Evolutionary conservation across 2,329 filamentous ascomycete genomes (phyloP), one percentile per base, ranked within the genome.

Genomic region (Trichoderma citrinoviride): DNA sequence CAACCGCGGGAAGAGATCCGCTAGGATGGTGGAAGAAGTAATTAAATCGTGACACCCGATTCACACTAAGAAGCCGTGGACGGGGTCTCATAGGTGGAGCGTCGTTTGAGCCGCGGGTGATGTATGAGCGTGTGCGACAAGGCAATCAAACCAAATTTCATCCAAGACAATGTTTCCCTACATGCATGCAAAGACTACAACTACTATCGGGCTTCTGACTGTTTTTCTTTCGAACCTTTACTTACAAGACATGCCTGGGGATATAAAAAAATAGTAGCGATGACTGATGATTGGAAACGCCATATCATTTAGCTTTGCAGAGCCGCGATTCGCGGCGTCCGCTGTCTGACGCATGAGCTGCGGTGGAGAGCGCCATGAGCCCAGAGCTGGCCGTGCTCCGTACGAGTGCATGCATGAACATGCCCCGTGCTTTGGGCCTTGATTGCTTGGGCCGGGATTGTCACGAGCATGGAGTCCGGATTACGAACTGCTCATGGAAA

Each of bases 1-100:
- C 49, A 41, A 52, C 47, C 7, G 44, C 40, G 49, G 58, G 49
- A 52, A 44, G 49, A 19, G 58, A 52, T 49, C 58, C 58, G 58
- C 58, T 15, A 37, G n/a, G 40, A 19, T 21, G 37, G 37, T 53
- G 43, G 40, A 37, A 37, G 33, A 37, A 52, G 58, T 17, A 62
- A 62, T 62, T 62, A 54, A 62, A 62, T 37, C 58, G 58, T 62
- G 46, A 62, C 58, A 21, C 58, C 44, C 27, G 49, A 53, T 53
- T 62, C 58, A 54, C 58, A 54, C 58, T 54, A 62, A 53, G 43
- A 33, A 52, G 47, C 37, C 46, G 25, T 40, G 23, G 58, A 17
- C 46, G 44, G 37, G 40, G 14, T 54, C 58, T 17, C 25, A 54
- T 44, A 46, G 49, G 49, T 44, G 53, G 58, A 37, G 33, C 23